A percentile compares a stretch with the other conserved stretches of the same genome.
These are phyloP conservation scores for Tuber calosporum DNA, from an alignment of 495 filamentous ascomycete species.

Conservation along the genomic window DNA sequence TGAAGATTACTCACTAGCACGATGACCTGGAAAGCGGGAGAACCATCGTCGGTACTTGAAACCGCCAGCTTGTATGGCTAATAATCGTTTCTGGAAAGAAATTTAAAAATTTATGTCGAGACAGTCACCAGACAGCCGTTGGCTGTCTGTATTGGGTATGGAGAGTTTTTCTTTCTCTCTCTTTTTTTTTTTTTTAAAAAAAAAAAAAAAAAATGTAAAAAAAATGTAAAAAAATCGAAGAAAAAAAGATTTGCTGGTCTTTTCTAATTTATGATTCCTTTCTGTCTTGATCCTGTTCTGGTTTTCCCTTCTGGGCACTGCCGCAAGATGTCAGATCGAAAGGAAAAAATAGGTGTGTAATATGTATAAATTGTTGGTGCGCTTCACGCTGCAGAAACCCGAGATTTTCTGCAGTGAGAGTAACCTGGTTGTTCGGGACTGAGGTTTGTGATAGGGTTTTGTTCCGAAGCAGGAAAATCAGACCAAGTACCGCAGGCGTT, in stretches of 20 bases:
- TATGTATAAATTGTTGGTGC: constrained; percentile 12
- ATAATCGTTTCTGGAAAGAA: constrained; percentile 7
- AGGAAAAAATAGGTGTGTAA: constrained; percentile 11
- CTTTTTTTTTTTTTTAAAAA: constrained; percentile 5
- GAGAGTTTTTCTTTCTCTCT: constrained; percentile 8
- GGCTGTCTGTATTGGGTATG: constrained; percentile 1
- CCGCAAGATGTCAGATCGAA: constrained; percentile 20
- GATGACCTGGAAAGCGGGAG: constrained; percentile 67
- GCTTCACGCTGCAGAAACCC: constrained; percentile 30
- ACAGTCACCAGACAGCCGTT: not conserved
- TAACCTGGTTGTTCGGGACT: not conserved
- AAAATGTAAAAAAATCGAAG: too few species aligned
- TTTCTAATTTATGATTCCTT: not conserved
- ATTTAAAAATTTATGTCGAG: constrained; percentile 8
- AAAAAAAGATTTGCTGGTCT: not conserved
- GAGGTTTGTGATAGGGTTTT: constrained; percentile 15
- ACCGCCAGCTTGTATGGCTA: constrained; percentile 36
- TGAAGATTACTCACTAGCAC: constrained; percentile 57
- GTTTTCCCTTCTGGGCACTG: constrained; percentile 10
- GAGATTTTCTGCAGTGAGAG: constrained; percentile 6
- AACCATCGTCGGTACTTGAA: constrained; percentile 33
- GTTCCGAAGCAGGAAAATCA: constrained; percentile 3
- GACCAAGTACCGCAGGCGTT: constrained; percentile 20
- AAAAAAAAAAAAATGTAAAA: too few species aligned
- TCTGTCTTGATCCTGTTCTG: not conserved